These are phyloP conservation scores for Boletellus emodensis DNA, from an alignment of 768 basidiomycete genomes.

Conservation along the genomic window DNA sequence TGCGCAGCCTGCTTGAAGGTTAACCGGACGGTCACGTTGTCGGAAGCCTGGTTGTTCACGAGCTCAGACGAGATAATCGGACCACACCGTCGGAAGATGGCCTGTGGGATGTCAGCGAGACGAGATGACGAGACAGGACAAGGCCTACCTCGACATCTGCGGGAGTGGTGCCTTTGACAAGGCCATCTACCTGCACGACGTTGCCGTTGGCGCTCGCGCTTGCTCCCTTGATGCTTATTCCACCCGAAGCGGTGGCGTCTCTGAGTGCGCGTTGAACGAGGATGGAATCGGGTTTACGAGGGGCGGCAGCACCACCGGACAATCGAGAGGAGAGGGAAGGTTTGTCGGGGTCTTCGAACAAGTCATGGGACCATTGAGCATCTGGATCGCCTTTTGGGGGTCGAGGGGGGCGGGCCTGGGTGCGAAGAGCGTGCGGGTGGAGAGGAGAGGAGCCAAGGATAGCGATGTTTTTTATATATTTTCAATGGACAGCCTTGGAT, in stretches of 20 bases:
- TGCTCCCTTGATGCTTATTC: slow-evolving; percentile 68
- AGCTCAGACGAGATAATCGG: slow-evolving; percentile 46
- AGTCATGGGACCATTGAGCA: slow-evolving; percentile 67
- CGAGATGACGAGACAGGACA: background rate
- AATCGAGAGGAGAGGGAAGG: slow-evolving; percentile 55
- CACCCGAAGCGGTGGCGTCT: slow-evolving; percentile 47
- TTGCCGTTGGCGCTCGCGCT: slow-evolving; percentile 49
- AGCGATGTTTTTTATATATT: slow-evolving; percentile 13
- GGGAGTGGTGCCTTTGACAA: slow-evolving; percentile 72
- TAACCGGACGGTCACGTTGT: slow-evolving; percentile 58
- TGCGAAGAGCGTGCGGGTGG: background rate
- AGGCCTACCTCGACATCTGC: slow-evolving; percentile 61
- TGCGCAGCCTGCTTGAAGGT: slow-evolving; percentile 64
- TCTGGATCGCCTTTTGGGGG: slow-evolving; percentile 64
- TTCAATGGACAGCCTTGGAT: slow-evolving; percentile 18
- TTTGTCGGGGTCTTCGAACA: slow-evolving; percentile 59
- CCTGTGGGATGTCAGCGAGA: slow-evolving; percentile 27
- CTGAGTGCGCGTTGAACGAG: slow-evolving; percentile 60
- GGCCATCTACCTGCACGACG: slow-evolving; percentile 69
- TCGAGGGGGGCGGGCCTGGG: slow-evolving; percentile 42
- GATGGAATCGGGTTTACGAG: slow-evolving; percentile 51
- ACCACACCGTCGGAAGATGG: slow-evolving; percentile 81
- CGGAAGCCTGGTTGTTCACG: slow-evolving; percentile 12
- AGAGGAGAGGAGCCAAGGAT: background rate
- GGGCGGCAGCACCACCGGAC: slow-evolving; percentile 35